Evolutionary conservation across 2,329 filamentous ascomycete genomes (phyloP).

Genomic region (Torrubiellomyces zombiae): DNA sequence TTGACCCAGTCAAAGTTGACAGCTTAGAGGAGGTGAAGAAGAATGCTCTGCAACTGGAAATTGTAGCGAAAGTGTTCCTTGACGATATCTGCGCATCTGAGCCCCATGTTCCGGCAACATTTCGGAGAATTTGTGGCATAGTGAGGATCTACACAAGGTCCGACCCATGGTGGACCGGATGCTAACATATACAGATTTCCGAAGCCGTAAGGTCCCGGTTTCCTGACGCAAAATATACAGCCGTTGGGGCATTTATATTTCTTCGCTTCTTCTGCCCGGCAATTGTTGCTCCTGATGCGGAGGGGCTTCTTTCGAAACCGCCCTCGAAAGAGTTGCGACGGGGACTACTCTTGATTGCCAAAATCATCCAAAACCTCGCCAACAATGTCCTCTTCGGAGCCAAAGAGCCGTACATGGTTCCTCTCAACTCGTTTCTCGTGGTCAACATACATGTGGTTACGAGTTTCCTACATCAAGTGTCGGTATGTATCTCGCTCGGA

Average conservation of each 20-base stretch:
- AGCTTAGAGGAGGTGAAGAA: constrained; percentile 47
- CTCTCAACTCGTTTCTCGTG: constrained; percentile 50
- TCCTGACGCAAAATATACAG: constrained; percentile 54
- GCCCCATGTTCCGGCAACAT: constrained; percentile 42
- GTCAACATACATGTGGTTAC: constrained; percentile 53
- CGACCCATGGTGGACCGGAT: neutral
- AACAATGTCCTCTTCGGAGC: constrained; percentile 58
- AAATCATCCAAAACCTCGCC: constrained; percentile 54
- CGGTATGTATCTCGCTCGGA: constrained; percentile 27
- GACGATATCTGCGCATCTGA: constrained; percentile 52
- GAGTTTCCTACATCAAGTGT: constrained; percentile 50
- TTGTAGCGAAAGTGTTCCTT: constrained; percentile 55
- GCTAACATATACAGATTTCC: constrained; percentile 29
- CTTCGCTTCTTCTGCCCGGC: constrained; percentile 57
- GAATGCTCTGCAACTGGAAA: constrained; percentile 47
- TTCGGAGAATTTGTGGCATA: constrained; percentile 51
- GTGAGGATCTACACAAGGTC: constrained; percentile 24
- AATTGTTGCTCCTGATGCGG: constrained; percentile 52
- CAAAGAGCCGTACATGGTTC: constrained; percentile 58
- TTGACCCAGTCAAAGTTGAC: constrained; percentile 44
- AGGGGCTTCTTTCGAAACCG: constrained; percentile 42
- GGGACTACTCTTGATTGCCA: constrained; percentile 51
- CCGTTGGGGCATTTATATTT: constrained; percentile 55
- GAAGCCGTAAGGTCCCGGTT: constrained; percentile 46
- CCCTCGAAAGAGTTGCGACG: constrained; percentile 55